These are phyloP conservation scores for Thalassiosira sp. DNA, from an alignment of 352 stramenopile genomes.

Conservation along the genomic window DNA sequence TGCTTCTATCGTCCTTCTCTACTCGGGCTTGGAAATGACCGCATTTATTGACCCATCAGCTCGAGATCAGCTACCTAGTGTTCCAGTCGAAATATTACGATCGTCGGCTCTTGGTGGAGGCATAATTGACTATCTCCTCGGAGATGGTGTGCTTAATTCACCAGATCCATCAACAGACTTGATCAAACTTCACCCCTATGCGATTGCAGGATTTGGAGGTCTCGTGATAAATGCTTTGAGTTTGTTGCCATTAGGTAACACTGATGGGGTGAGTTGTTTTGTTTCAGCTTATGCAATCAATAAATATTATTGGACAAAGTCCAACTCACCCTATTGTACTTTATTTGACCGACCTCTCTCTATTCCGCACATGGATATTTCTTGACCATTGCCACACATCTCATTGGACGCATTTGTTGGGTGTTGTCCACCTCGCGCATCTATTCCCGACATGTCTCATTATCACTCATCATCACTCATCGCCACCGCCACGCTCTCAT, in stretches of 20 bases:
- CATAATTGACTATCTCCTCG: slow-evolving; percentile 65
- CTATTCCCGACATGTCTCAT: too few relatives aligned
- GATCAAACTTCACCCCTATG: slow-evolving; percentile 74
- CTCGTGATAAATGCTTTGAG: slow-evolving; percentile 72
- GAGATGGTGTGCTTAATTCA: slow-evolving; percentile 50
- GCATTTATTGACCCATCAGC: slow-evolving; percentile 42
- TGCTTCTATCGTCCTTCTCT: slow-evolving; percentile 60
- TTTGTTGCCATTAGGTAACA: slow-evolving; percentile 70
- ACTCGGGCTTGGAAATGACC: slow-evolving; percentile 66
- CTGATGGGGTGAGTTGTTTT: too few relatives aligned
- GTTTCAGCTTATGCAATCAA: too few relatives aligned
- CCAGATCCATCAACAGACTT: slow-evolving; percentile 40
- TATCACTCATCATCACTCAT: too few relatives aligned
- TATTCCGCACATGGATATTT: too few relatives aligned
- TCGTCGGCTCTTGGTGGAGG: slow-evolving; percentile 59
- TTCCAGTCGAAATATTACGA: slow-evolving; percentile 60
- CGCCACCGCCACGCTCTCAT: too few relatives aligned
- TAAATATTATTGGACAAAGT: too few relatives aligned
- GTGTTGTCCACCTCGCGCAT: too few relatives aligned
- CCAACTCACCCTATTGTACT: too few relatives aligned
- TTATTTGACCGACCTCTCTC: too few relatives aligned
- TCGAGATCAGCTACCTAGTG: slow-evolving; percentile 49
- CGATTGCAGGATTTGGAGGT: slow-evolving; percentile 72
- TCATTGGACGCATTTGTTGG: too few relatives aligned
- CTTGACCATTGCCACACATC: too few relatives aligned